phyloP scores from a whole-genome alignment of 1,284 basidiomycete genomes.

The Earliella scabrosa region DNA sequence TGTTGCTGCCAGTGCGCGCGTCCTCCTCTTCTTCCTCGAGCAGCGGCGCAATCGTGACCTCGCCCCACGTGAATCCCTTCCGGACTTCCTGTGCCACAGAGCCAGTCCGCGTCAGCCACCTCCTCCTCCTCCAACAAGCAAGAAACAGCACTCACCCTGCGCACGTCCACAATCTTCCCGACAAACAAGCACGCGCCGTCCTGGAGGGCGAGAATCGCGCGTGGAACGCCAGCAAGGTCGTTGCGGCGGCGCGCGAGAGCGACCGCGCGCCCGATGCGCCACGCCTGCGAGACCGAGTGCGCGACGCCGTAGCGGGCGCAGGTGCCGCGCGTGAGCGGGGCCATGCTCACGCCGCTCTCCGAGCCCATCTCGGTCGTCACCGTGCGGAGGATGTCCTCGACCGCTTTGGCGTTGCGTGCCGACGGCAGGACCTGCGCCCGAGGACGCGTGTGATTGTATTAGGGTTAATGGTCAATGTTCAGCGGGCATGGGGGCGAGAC shows the following conservation, averaged over 20 bases:
- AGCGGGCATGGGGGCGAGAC: no score
- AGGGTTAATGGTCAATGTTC: no score
- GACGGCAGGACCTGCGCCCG: conserved; percentile 31
- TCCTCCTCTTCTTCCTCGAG: conserved; percentile 52
- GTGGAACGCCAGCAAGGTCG: conserved; percentile 49
- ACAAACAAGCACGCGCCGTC: conserved; percentile 55
- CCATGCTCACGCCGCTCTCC: conserved; percentile 44
- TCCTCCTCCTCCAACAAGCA: no score
- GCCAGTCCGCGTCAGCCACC: no score
- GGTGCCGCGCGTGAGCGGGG: conserved; percentile 41
- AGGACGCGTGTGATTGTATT: not conserved
- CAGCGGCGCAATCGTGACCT: conserved; percentile 50
- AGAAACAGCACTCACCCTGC: conserved; percentile 33
- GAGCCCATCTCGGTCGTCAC: conserved; percentile 47
- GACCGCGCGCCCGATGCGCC: conserved; percentile 52
- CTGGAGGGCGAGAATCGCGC: conserved; percentile 50
- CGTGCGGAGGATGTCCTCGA: conserved; percentile 37
- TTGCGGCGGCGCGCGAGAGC: conserved; percentile 32
- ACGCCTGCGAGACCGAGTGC: conserved; percentile 54
- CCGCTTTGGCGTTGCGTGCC: conserved; percentile 32
- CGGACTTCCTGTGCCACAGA: conserved; percentile 38
- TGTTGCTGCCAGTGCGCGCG: conserved; percentile 8
- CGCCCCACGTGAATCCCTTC: conserved; percentile 45
- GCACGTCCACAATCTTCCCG: conserved; percentile 58
- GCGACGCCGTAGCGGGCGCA: conserved; percentile 45